Conservation (phyloP, 768 basidiomycete genomes). For the Russula compacta region DNA sequence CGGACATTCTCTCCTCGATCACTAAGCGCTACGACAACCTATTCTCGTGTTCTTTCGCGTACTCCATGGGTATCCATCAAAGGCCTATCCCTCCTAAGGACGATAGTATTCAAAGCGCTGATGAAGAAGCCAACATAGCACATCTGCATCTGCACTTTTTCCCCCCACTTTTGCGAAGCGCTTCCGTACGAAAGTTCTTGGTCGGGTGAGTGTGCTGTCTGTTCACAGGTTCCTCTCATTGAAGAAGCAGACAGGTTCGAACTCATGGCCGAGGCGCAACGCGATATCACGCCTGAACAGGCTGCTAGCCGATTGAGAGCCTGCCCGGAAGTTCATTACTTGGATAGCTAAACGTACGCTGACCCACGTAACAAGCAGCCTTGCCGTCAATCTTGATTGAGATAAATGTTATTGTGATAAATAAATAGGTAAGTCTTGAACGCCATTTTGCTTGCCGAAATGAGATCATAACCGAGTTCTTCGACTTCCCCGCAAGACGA, state of each 20-base stretch:
- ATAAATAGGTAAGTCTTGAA: neutral
- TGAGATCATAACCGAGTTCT: neutral
- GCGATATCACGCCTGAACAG: constrained; percentile 84
- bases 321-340: constrained; percentile 53
- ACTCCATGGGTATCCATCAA: constrained; percentile 94
- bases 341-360: constrained; percentile 16
- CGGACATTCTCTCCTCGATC: constrained; percentile 53
- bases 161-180: constrained; percentile 75
- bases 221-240: neutral
- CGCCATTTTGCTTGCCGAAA: neutral
- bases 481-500: neutral
- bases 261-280: constrained; percentile 81
- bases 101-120: constrained; percentile 27
- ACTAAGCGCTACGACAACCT: constrained; percentile 70
- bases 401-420: neutral
- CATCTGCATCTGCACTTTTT: constrained; percentile 85
- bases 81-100: constrained; percentile 45
- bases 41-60: constrained; percentile 82
- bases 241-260: constrained; percentile 52
- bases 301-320: constrained; percentile 59
- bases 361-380: neutral
- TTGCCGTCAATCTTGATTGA: neutral
- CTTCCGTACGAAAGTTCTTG: constrained; percentile 78
- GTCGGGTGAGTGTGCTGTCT: constrained; percentile 56
- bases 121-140: constrained; percentile 44